Conservation (phyloP, 2,329 filamentous ascomycete species). For the Karstenula rhodostoma region DNA sequence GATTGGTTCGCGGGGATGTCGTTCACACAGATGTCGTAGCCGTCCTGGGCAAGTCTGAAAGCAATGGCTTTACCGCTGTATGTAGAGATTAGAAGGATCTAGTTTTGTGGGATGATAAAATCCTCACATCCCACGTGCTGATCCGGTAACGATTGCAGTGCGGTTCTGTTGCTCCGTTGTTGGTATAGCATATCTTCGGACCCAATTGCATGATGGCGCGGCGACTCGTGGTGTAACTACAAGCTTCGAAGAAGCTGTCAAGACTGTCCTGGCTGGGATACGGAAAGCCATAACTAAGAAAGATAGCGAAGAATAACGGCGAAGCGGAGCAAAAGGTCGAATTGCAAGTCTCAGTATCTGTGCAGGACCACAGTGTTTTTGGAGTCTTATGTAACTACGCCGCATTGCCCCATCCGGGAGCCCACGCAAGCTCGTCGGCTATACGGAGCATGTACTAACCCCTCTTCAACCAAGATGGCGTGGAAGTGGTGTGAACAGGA, state of each 20-base stretch:
- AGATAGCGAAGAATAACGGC: too few species aligned
- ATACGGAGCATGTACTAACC: slow-evolving; percentile 37
- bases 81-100: slow-evolving; percentile 6
- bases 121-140: slow-evolving; percentile 49
- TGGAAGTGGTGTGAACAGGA: slow-evolving; percentile 10
- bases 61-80: slow-evolving; percentile 68
- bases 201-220: slow-evolving; percentile 27
- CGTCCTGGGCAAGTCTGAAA: slow-evolving; percentile 68
- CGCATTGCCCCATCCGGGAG: slow-evolving; percentile 12
- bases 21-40: slow-evolving; percentile 72
- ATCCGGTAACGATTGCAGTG: slow-evolving; percentile 51
- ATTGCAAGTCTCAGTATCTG: slow-evolving; percentile 2
- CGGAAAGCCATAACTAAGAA: slow-evolving; percentile 32
- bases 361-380: neutral
- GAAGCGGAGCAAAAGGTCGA: neutral
- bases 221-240: slow-evolving; percentile 21
- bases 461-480: slow-evolving; percentile 28
- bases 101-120: neutral
- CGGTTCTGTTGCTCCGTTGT: slow-evolving; percentile 28
- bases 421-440: slow-evolving; percentile 24
- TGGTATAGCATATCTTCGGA: slow-evolving; percentile 36
- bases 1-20: slow-evolving; percentile 64
- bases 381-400: slow-evolving; percentile 15
- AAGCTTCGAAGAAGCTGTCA: slow-evolving; percentile 29
- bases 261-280: slow-evolving; percentile 29